Percentiles rank a stretch among this genome's conserved stretches.
These are phyloP conservation scores for Gossypium gossypioides DNA, from an alignment of 441 rosid genomes.

Conservation along the genomic window DNA sequence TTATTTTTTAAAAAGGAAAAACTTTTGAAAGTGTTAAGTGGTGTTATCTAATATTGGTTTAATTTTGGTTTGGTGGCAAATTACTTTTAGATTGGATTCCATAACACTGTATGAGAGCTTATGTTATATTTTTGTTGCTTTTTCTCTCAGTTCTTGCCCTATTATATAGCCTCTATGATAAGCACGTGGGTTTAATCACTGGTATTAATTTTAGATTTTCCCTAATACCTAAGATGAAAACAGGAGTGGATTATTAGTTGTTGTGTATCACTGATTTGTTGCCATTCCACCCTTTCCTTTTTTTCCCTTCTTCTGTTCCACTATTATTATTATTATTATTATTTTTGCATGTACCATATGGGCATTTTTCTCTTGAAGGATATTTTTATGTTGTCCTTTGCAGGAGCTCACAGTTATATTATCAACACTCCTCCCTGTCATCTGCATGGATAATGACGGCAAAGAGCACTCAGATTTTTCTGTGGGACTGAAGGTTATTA, in stretches of 20 bases:
- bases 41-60: neutral
- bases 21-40: neutral
- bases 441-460: slow-evolving; percentile 53
- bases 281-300: neutral
- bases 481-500: slow-evolving; percentile 67
- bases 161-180: neutral
- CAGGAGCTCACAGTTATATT: slow-evolving; percentile 83
- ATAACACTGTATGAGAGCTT: neutral
- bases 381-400: neutral
- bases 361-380: neutral
- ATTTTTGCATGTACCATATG: neutral
- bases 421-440: slow-evolving; percentile 82
- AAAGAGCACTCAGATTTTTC: slow-evolving; percentile 59
- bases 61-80: neutral
- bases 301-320: neutral
- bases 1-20: neutral
- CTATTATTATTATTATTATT: neutral
- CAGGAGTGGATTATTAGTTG: neutral
- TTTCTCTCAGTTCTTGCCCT: neutral
- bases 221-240: neutral
- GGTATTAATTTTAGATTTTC: neutral
- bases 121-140: neutral
- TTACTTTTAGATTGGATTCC: neutral
- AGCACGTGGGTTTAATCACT: neutral
- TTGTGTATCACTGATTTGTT: neutral